These are phyloP conservation scores for Aspergillus coremiiformis DNA, from an alignment of 495 filamentous ascomycete genomes.

Conservation along the genomic window DNA sequence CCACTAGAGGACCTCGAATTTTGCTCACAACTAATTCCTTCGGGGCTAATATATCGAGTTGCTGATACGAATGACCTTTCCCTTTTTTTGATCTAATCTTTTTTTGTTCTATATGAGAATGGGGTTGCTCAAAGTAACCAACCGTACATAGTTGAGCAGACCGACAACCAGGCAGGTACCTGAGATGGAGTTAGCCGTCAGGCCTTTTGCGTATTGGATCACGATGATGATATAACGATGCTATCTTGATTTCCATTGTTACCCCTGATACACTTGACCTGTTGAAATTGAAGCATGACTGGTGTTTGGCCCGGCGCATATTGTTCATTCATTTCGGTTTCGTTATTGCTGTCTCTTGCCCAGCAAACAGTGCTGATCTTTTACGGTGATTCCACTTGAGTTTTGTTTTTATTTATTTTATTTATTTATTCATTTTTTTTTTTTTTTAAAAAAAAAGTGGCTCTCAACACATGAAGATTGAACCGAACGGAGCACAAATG, in stretches of 20 bases:
- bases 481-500: too few relatives aligned
- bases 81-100: constrained; percentile 6
- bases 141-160: background rate
- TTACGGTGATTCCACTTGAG: too few relatives aligned
- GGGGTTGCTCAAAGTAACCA: constrained; percentile 3
- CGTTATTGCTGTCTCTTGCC: background rate
- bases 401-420: background rate
- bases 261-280: background rate
- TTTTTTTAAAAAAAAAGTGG: too few relatives aligned
- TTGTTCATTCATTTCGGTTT: background rate
- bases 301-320: background rate
- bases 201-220: background rate
- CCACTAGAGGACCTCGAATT: constrained; percentile 17
- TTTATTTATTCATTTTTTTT: too few relatives aligned
- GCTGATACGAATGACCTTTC: background rate
- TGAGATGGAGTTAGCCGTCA: background rate
- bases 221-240: constrained; percentile 7
- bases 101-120: too few relatives aligned
- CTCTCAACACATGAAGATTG: too few relatives aligned
- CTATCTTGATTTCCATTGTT: background rate
- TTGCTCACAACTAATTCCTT: background rate
- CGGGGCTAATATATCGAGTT: background rate
- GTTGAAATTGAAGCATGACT: background rate
- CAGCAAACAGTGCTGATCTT: background rate
- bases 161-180: constrained; percentile 1